Evolutionary conservation across 2,329 filamentous ascomycete genomes (phyloP).

Genomic region (Alternaria triticina): DNA sequence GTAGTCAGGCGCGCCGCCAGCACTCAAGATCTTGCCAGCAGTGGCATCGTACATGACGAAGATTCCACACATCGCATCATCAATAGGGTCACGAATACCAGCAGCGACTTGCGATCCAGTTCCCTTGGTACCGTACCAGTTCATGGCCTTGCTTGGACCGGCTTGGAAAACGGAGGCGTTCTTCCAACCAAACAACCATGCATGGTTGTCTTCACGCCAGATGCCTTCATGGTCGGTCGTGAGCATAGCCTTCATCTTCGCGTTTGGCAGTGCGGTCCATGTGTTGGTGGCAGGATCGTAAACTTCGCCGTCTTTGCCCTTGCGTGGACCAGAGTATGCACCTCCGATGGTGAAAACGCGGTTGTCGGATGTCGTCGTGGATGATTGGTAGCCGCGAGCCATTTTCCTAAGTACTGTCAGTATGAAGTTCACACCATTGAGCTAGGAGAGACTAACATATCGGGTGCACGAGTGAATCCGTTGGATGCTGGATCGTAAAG

Average conservation of each 20-base stretch:
- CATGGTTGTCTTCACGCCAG: constrained; percentile 34
- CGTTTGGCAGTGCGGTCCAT: constrained; percentile 29
- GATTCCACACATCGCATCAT: constrained; percentile 32
- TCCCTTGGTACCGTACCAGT: constrained; percentile 33
- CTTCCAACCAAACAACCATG: constrained; percentile 32
- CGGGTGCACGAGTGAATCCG: constrained; percentile 20
- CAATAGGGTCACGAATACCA: constrained; percentile 24
- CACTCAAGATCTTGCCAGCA: constrained; percentile 32
- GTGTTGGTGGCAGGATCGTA: constrained; percentile 27
- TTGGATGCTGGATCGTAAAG: constrained; percentile 31
- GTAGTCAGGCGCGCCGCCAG: constrained; percentile 33
- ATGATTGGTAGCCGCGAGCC: constrained; percentile 32
- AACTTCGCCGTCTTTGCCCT: constrained; percentile 33
- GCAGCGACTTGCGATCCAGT: constrained; percentile 25
- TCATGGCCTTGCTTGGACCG: constrained; percentile 31
- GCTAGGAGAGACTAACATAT: constrained; percentile 12
- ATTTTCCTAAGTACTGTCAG: constrained; percentile 16
- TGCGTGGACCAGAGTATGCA: constrained; percentile 29
- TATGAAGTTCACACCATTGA: not conserved
- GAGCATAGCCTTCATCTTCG: constrained; percentile 25
- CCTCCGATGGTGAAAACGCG: constrained; percentile 37
- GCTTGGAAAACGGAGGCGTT: constrained; percentile 30
- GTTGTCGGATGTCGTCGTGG: constrained; percentile 26
- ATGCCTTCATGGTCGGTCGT: constrained; percentile 30
- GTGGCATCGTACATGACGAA: constrained; percentile 34